Base-by-base conservation (phyloP, 2,329 filamentous ascomycete species). In the Emergomyces pasteurianus region DNA sequence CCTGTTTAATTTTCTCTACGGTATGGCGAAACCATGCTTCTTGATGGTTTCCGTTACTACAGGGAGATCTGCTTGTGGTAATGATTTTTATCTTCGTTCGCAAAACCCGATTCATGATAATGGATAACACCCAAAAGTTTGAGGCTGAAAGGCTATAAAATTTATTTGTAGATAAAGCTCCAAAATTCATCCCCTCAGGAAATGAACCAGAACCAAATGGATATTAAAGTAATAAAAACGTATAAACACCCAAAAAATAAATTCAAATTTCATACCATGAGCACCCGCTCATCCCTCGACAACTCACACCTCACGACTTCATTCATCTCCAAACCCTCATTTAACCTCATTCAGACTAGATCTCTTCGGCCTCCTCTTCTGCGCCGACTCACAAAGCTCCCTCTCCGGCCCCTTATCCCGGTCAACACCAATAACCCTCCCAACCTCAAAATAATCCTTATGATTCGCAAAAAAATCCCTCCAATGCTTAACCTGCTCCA, bases 391-490 rank as follows among this genome's bases (percentile, higher is more conserved):
- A 75, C 92, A 96, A 67, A 96, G 76, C 72, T 80, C 76, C 70
- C 82, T 82, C 5, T 83, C 83, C 75, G 80, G 77, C 67, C 61
- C 62, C 40, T 66, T 58, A 66, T 66, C 43, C 76, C 74, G 59
- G n/a, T 85, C 78, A 62, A 83, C 80, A 63, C 84, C 75, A 72
- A 84, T 80, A 16, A 97, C 83, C 71, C 81, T 83, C 3, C 94
- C 94, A 4, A 95, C 88, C 74, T 84, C 83, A 64, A 84, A 83
- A 75, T 97, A 97, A 77, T 90, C 90, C 70, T 86, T 83, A 71
- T 85, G 89, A 60, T 87, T 88, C 61, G 75, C 80, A 70, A 96
- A 97, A 77, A 97, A 90, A 58, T 82, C 79, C 63, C 87, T 85
- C 94, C 92, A 97, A 74, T 92, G 86, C 71, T 82, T 78, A 61